Base-by-base conservation (phyloP, 352 stramenopile genomes). In the Pythium coloratum region DNA sequence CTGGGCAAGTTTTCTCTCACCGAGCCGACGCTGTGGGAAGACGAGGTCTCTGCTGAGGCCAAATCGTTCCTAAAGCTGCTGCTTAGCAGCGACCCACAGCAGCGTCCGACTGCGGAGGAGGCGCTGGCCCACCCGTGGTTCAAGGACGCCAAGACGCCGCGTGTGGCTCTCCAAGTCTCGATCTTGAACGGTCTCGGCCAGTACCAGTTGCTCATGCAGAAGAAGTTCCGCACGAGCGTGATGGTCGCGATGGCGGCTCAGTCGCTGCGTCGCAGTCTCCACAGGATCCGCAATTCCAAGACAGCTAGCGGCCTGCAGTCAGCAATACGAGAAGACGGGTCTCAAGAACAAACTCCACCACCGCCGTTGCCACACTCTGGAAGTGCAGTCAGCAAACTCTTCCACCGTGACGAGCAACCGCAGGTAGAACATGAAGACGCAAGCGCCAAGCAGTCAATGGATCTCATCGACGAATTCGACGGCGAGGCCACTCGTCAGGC, bases 171-270 rank as follows among this genome's bases (percentile, higher is more conserved):
- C 13, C 75, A 79, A 2, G 73, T 78, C 24, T 89, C 80, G 0
- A 63, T 84, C 28, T 77, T 63, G 3, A 76, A 87, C 2, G 77
- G 77, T 2, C 79, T 92, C 20, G 69, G 69, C 10, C 64, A 79
- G 62, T 92, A 92, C 59, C 75, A 87, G 33, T 68, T 71, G 13
- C 56, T 75, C 42, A 92, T 92, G 83, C 76, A 75, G 28, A 78
- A 76, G 47, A 89, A 89, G 60, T 92, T 92, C 54, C 72, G 83
- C 30, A 79, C 81, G 32, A 90, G 80, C 26, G 80, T 92, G 40
- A 61, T 88, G 13, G 83, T 77, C 26, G 77, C 80, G 7, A 86
- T 92, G 66, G 81, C 81, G 0, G 80, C 77, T 18, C 69, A 82
- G 36, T 80, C 71, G 18, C 65, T 92, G 3, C 81, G 79, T 9